phyloP scores from a whole-genome alignment of 805 yeast genomes.

The Saccharomyces jurei region DNA sequence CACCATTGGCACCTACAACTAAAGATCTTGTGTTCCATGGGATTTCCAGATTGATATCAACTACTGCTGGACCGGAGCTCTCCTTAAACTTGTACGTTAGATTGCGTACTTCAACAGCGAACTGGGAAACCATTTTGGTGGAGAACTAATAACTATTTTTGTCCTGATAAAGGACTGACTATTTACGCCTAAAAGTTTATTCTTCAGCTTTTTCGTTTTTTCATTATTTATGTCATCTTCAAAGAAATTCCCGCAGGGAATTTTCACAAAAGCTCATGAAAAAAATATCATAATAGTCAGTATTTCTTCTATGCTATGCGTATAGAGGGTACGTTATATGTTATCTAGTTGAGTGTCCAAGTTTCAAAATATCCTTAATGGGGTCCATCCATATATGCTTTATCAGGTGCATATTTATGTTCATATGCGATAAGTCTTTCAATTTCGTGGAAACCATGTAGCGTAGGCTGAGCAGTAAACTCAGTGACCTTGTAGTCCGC shows the following conservation, averaged over 20 bases:
- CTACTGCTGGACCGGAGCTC: constrained; percentile 55
- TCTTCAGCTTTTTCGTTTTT: background rate
- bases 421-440: background rate
- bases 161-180: background rate
- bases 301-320: background rate
- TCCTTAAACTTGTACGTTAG: constrained; percentile 63
- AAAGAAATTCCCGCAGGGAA: background rate
- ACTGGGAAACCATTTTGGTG: background rate
- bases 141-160: background rate
- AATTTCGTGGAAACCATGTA: background rate
- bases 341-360: background rate
- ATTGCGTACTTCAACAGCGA: constrained; percentile 51
- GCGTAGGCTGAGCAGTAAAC: background rate
- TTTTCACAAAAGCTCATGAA: background rate
- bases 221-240: constrained; percentile 1
- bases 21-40: constrained; percentile 70
- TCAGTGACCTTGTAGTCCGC: background rate
- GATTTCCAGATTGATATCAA: constrained; percentile 51
- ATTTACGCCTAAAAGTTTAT: background rate
- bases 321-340: background rate
- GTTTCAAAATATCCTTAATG: background rate
- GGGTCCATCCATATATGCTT: background rate
- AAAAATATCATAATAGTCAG: background rate
- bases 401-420: background rate
- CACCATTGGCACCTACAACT: constrained; percentile 91